phyloP scores from a whole-genome alignment of 208 protist species.

The Trypanosoma mega region DNA sequence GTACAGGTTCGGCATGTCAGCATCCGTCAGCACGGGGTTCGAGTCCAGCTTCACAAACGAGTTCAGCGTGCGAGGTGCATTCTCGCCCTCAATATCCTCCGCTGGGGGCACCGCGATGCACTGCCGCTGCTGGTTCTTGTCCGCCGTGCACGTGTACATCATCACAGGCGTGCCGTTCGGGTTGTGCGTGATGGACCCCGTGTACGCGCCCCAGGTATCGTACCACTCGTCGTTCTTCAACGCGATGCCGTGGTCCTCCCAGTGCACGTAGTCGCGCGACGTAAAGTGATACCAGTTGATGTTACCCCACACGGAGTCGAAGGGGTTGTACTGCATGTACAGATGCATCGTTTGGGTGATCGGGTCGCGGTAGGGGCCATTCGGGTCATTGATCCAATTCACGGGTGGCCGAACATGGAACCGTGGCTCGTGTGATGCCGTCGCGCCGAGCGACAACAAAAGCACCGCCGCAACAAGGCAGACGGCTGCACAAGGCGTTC shows the following conservation, averaged over 20 bases:
- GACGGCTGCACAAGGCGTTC: too few relatives aligned
- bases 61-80: slow-evolving; percentile 30
- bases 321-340: slow-evolving; percentile 74
- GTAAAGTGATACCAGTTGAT: slow-evolving; percentile 66
- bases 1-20: slow-evolving; percentile 35
- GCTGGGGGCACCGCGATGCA: slow-evolving; percentile 36
- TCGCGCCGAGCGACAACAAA: neutral
- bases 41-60: slow-evolving; percentile 30
- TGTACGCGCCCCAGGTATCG: slow-evolving; percentile 46
- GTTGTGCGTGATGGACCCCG: slow-evolving; percentile 53
- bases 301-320: slow-evolving; percentile 51
- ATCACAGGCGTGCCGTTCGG: slow-evolving; percentile 31
- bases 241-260: slow-evolving; percentile 30
- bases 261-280: slow-evolving; percentile 59
- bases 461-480: neutral
- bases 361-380: slow-evolving; percentile 58
- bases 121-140: slow-evolving; percentile 42
- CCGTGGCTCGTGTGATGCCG: slow-evolving; percentile 23
- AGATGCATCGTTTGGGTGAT: slow-evolving; percentile 48
- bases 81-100: slow-evolving; percentile 16
- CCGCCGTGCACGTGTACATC: slow-evolving; percentile 51
- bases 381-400: slow-evolving; percentile 70
- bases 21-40: slow-evolving; percentile 41
- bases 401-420: slow-evolving; percentile 51
- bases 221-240: slow-evolving; percentile 43